phyloP scores from a whole-genome alignment of 2,329 filamentous ascomycete genomes.

The Hansfordia pulvinata region DNA sequence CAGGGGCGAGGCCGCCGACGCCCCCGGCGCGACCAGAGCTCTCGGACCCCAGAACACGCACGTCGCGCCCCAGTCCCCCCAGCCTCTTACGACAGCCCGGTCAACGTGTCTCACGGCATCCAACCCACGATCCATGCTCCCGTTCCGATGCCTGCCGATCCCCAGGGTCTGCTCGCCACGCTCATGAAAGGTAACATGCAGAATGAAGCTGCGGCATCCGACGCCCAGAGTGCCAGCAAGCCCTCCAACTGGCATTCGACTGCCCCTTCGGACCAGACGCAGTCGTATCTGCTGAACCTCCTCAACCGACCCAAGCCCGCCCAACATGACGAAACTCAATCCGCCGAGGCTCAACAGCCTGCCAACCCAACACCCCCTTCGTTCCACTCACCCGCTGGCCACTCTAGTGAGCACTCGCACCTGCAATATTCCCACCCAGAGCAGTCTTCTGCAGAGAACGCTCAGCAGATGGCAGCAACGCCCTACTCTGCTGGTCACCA shows the following conservation, averaged over 20 bases:
- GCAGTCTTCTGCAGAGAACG: not conserved
- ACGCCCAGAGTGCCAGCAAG: constrained; percentile 14
- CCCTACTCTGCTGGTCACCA: too few species aligned
- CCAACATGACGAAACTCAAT: constrained; percentile 34
- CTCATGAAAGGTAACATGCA: constrained; percentile 45
- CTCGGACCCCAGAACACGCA: constrained; percentile 14
- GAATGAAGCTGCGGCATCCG: constrained; percentile 26
- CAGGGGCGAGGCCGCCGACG: too few species aligned
- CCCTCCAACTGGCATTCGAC: constrained; percentile 27
- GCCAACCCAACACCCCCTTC: constrained; percentile 31
- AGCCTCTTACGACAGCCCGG: constrained; percentile 9
- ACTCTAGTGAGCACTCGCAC: constrained; percentile 10
- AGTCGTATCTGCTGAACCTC: constrained; percentile 75
- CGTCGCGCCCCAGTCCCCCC: constrained; percentile 7
- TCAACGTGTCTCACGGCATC: constrained; percentile 11
- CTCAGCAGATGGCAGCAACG: too few species aligned
- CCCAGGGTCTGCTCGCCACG: constrained; percentile 42
- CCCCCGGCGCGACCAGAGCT: too few species aligned
- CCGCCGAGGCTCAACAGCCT: constrained; percentile 27
- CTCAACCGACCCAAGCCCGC: constrained; percentile 65
- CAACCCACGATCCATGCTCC: constrained; percentile 37
- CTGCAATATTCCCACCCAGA: not conserved
- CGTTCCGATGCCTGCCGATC: constrained; percentile 40
- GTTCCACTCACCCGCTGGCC: constrained; percentile 15
- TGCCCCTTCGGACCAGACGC: constrained; percentile 53